Conservation (phyloP, 2,329 filamentous ascomycete genomes). For the Xylaria sp. region DNA sequence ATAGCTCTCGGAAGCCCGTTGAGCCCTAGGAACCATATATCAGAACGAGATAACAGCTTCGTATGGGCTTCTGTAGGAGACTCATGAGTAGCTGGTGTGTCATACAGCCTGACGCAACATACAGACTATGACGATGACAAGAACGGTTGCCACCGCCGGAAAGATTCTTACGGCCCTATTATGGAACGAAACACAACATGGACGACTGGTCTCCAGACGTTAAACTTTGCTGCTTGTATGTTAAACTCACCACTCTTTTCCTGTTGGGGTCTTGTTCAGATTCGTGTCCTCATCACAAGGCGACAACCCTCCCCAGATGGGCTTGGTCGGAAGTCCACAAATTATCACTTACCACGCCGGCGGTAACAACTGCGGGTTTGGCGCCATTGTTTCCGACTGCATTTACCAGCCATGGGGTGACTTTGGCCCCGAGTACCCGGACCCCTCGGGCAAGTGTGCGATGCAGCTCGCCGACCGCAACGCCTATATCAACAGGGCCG, state of each 20-base stretch:
- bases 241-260: conserved; percentile 7
- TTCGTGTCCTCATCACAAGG: conserved; percentile 20
- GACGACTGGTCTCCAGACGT: conserved; percentile 22
- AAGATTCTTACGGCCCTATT: conserved; percentile 33
- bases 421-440: conserved; percentile 26
- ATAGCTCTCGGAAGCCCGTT: conserved; percentile 26
- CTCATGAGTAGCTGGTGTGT: conserved; percentile 32
- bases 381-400: conserved; percentile 21
- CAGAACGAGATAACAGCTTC: conserved; percentile 31
- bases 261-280: background rate
- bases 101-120: conserved; percentile 21
- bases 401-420: conserved; percentile 29
- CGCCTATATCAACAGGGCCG: conserved; percentile 19
- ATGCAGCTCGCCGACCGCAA: conserved; percentile 16
- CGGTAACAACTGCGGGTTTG: conserved; percentile 33
- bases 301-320: conserved; percentile 27
- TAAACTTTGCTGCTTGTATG: conserved; percentile 33
- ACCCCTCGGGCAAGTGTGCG: conserved; percentile 18
- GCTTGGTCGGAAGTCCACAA: conserved; percentile 25
- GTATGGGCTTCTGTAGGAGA: conserved; percentile 32
- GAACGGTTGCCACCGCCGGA: conserved; percentile 33
- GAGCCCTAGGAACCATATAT: background rate
- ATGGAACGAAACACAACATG: conserved; percentile 34
- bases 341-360: conserved; percentile 33
- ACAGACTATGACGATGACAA: conserved; percentile 34